Evolutionary conservation across 352 stramenopile species (phyloP), one percentile per base, ranked within the genome.

Genomic region (Thraustochytrium sp.): DNA sequence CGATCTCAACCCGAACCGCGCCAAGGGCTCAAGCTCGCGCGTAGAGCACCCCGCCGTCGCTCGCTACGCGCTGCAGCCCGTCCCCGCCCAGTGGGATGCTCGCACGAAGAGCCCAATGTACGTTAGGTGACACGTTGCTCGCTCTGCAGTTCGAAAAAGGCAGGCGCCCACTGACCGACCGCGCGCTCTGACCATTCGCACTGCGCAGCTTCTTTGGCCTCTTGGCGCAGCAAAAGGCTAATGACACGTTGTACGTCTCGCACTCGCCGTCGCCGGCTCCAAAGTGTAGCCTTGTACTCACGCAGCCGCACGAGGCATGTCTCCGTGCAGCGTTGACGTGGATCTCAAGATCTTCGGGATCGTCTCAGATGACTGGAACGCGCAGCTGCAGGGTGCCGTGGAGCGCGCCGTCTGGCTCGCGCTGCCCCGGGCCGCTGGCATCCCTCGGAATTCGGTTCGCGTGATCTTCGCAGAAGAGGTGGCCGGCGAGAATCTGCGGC

Each of bases 341-440:
- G 65, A 77, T 77, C 29, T 77, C 18, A 77, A 77, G 26, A 62
- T 77, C 0, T 77, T 77, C 64, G 65, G 65, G 13, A 16, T 77
- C n/a, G 8, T 2, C n/a, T 21, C 29, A 11, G 65, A 77, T 13
- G 65, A 55, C 26, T 77, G 42, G 42, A 37, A 23, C 36, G 11
- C 16, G 8, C 11, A 16, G 13, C 42, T 77, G 23, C 34, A 61
- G 31, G 49, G 2, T 21, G 34, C 40, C 9, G 18, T 77, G 0
- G 42, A 62, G 46, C 13, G n/a, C 9, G 42, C 65, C 49, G 42
- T 77, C 8, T 77, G 49, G 42, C 13, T n/a, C 26, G 4, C n/a
- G 34, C 9, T 75, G 9, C 59, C 59, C 21, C 13, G 1, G n/a
- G 11, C 11, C 31, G 9, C n/a, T 29, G 37, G n/a, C 11, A 29